Evolutionary conservation across 306 rosid species (phyloP).

Genomic region (Dryas drummondii): DNA sequence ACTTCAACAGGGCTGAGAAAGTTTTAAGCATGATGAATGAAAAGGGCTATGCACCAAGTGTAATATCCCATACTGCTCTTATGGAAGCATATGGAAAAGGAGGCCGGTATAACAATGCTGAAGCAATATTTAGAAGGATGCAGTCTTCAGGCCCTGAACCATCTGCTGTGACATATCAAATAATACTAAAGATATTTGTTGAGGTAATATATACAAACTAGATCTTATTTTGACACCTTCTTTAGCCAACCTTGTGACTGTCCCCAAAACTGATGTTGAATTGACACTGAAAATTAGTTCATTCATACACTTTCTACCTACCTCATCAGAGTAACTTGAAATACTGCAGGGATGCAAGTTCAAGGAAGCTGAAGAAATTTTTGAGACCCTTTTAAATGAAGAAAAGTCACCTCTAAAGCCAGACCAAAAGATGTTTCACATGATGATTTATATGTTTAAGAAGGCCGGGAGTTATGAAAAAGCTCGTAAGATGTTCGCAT

Average conservation of each 20-base stretch:
- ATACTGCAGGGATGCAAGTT: slow-evolving; percentile 66
- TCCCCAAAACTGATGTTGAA: neutral
- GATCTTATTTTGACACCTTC: neutral
- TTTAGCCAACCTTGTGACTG: neutral
- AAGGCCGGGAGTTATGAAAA: slow-evolving; percentile 85
- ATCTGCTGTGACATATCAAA: slow-evolving; percentile 83
- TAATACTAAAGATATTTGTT: slow-evolving; percentile 77
- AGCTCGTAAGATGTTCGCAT: slow-evolving; percentile 75
- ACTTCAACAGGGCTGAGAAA: slow-evolving; percentile 76
- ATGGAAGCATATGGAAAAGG: slow-evolving; percentile 97
- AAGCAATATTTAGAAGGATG: slow-evolving; percentile 94
- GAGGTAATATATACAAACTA: slow-evolving; percentile 45
- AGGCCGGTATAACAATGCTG: slow-evolving; percentile 70
- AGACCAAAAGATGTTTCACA: slow-evolving; percentile 89
- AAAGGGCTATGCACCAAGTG: slow-evolving; percentile 69
- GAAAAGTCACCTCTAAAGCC: slow-evolving; percentile 71
- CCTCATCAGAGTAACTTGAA: slow-evolving; percentile 23
- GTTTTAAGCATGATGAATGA: slow-evolving; percentile 64
- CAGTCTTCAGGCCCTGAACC: slow-evolving; percentile 87
- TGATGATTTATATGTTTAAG: slow-evolving; percentile 93
- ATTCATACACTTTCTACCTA: slow-evolving; percentile 18
- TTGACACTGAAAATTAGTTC: neutral
- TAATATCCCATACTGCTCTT: slow-evolving; percentile 87
- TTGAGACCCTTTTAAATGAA: slow-evolving; percentile 60
- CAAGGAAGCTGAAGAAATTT: slow-evolving; percentile 84